Conservation (phyloP, 2,329 filamentous ascomycete species). For the Venturia aucupariae region DNA sequence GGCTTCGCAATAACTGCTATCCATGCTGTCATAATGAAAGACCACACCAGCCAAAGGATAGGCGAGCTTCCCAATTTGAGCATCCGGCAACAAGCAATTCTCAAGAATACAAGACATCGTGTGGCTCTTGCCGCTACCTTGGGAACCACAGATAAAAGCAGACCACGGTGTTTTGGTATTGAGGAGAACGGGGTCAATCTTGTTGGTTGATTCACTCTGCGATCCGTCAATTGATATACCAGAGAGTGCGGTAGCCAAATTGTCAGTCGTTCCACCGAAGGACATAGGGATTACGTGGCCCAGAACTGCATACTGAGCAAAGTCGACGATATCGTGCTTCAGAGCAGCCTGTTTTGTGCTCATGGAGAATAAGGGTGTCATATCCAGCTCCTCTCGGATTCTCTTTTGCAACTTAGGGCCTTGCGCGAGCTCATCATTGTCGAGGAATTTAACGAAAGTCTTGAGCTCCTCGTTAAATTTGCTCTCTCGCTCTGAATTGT, state of each 20-base stretch:
- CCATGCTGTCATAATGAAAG: slow-evolving; percentile 45
- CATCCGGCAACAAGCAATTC: slow-evolving; percentile 43
- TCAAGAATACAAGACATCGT: slow-evolving; percentile 52
- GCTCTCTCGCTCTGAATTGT: too few relatives aligned
- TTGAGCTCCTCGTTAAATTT: not conserved
- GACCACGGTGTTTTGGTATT: slow-evolving; percentile 50
- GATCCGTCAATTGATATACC: not conserved
- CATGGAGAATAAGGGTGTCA: not conserved
- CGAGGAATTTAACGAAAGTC: not conserved
- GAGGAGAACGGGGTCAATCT: slow-evolving; percentile 29
- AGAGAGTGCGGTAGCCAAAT: not conserved
- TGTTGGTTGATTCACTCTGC: not conserved
- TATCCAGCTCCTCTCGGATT: not conserved
- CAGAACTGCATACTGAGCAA: not conserved
- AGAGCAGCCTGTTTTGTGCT: not conserved
- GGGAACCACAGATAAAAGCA: slow-evolving; percentile 53
- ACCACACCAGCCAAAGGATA: slow-evolving; percentile 49
- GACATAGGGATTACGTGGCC: not conserved
- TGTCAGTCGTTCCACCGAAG: not conserved
- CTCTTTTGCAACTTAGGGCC: not conserved
- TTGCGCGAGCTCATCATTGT: not conserved
- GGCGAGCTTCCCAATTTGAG: slow-evolving; percentile 35
- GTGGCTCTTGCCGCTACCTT: slow-evolving; percentile 54
- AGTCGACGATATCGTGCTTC: not conserved
- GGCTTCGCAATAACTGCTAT: slow-evolving; percentile 47